Evolutionary conservation across 495 filamentous ascomycete species (phyloP).

Genomic region (Rhizodiscina lignyota): DNA sequence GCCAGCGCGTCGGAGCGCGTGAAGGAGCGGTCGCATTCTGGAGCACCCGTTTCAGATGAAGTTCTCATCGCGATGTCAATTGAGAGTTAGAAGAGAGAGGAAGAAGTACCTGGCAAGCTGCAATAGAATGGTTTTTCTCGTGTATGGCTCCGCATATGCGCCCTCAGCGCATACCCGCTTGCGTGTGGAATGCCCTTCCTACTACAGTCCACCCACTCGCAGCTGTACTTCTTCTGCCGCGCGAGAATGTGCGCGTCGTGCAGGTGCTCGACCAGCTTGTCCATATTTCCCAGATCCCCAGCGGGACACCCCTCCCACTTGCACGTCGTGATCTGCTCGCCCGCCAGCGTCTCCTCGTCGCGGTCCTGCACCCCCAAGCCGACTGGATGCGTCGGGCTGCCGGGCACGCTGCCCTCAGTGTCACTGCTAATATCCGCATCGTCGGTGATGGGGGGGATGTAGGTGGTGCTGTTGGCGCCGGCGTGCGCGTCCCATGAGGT

Average conservation of each 20-base stretch:
- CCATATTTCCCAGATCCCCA: constrained; percentile 82
- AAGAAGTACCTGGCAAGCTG: constrained; percentile 60
- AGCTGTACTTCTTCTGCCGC: constrained; percentile 72
- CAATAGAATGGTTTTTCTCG: constrained; percentile 98
- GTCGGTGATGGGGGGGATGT: constrained; percentile 6
- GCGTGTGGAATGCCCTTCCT: constrained; percentile 82
- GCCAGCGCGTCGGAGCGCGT: constrained; percentile 92
- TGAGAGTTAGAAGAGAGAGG: background rate
- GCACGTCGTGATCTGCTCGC: constrained; percentile 78
- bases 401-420: constrained; percentile 70
- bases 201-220: constrained; percentile 82
- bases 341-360: constrained; percentile 49
- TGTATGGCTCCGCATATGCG: constrained; percentile 95
- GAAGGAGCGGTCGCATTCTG: constrained; percentile 95
- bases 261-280: constrained; percentile 80
- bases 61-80: background rate
- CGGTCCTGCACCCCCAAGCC: constrained; percentile 36
- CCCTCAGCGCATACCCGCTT: constrained; percentile 85
- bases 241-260: constrained; percentile 84
- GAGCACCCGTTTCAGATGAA: background rate
- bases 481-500: background rate
- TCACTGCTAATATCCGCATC: constrained; percentile 61
- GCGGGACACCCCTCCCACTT: constrained; percentile 73
- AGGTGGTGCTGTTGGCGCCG: background rate
- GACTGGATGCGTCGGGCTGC: constrained; percentile 39